Evolutionary conservation across 352 stramenopile species (phyloP).

Genomic region (Globisporangium rhizosaccharum): DNA sequence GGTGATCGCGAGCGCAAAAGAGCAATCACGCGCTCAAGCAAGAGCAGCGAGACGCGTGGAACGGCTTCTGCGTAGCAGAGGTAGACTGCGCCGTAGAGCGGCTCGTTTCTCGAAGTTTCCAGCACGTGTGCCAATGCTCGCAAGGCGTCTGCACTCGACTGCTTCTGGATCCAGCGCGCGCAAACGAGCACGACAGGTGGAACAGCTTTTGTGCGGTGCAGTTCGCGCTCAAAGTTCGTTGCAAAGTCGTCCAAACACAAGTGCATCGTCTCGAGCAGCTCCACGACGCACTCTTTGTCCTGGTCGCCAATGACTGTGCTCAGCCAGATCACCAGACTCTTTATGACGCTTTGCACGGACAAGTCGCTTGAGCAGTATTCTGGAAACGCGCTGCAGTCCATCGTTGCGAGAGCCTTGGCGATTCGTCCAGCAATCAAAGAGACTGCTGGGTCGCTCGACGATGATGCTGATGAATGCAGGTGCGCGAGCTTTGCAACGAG

Average conservation of each 20-base stretch:
- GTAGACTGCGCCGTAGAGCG: neutral
- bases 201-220: neutral
- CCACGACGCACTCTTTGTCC: neutral
- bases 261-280: neutral
- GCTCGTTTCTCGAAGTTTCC: neutral
- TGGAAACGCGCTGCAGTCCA: neutral
- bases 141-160: neutral
- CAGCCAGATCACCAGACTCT: constrained; percentile 1
- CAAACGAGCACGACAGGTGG: neutral
- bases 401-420: neutral
- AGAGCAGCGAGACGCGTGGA: neutral
- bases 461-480: neutral
- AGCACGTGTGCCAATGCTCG: neutral
- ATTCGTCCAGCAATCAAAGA: neutral
- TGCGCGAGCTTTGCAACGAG: neutral
- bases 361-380: neutral
- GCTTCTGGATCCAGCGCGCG: neutral
- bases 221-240: neutral
- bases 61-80: neutral
- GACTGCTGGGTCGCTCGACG: neutral
- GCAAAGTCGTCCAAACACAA: neutral
- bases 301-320: neutral
- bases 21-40: neutral
- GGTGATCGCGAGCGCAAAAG: neutral
- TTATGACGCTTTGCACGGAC: neutral